Percentiles rank a stretch among this genome's conserved stretches.
Evolutionary conservation across 352 stramenopile species (phyloP).

Genomic region (Phytophthora meadii): DNA sequence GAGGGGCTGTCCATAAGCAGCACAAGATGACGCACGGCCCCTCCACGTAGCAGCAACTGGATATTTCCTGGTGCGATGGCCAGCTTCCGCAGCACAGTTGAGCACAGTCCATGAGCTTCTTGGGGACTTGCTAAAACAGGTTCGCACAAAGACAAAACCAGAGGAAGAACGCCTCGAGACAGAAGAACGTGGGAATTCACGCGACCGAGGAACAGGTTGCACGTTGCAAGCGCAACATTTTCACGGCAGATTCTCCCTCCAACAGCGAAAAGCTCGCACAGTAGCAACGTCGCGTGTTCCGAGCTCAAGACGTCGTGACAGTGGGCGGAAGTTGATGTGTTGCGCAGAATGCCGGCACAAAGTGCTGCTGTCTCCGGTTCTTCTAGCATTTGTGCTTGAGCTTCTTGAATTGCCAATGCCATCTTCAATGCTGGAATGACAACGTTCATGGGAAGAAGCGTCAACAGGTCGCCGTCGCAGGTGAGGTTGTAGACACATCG

Average conservation of each 20-base stretch:
- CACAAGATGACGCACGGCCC: slow-evolving; percentile 55
- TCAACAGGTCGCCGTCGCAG: slow-evolving; percentile 46
- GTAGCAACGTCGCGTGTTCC: slow-evolving; percentile 47
- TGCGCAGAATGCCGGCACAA: slow-evolving; percentile 60
- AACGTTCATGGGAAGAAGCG: slow-evolving; percentile 18
- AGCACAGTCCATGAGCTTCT: slow-evolving; percentile 53
- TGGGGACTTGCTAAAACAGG: slow-evolving; percentile 1
- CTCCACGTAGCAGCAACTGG: slow-evolving; percentile 63
- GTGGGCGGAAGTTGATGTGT: slow-evolving; percentile 46
- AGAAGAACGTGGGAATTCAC: slow-evolving; percentile 71
- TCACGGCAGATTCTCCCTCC: slow-evolving; percentile 48
- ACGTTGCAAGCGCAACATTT: slow-evolving; percentile 61
- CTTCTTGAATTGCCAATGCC: slow-evolving; percentile 19
- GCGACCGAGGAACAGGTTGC: slow-evolving; percentile 71
- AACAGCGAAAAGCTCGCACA: slow-evolving; percentile 57
- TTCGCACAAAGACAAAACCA: slow-evolving; percentile 64
- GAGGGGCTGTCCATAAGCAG: slow-evolving; percentile 47
- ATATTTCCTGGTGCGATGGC: slow-evolving; percentile 74
- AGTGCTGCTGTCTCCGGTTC: slow-evolving; percentile 29
- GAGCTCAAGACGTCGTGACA: slow-evolving; percentile 54
- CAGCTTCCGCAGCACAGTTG: slow-evolving; percentile 70
- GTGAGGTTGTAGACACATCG: slow-evolving; percentile 71
- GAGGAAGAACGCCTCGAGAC: slow-evolving; percentile 48
- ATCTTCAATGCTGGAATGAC: slow-evolving; percentile 32
- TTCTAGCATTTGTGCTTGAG: neutral